Evolutionary conservation across 2,329 filamentous ascomycete genomes (phyloP).

Genomic region (Talaromyces sp.): DNA sequence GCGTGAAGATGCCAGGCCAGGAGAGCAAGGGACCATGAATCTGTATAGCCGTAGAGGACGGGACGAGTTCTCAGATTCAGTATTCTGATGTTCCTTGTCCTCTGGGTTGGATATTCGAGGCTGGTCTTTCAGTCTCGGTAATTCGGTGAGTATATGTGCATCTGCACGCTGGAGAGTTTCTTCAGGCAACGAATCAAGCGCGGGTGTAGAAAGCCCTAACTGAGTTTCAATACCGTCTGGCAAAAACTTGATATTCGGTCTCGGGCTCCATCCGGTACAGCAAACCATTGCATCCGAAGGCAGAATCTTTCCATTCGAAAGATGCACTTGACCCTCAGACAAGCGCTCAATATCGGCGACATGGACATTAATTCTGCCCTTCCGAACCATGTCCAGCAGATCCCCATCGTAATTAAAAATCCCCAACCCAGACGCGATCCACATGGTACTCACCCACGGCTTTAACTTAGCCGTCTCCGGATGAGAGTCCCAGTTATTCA

Average conservation of each 20-base stretch:
- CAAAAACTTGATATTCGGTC: slow-evolving; percentile 45
- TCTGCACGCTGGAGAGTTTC: slow-evolving; percentile 14
- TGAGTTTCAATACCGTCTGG: slow-evolving; percentile 1
- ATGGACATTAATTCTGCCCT: slow-evolving; percentile 50
- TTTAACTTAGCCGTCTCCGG: slow-evolving; percentile 41
- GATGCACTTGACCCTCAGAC: slow-evolving; percentile 39
- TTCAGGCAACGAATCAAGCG: slow-evolving; percentile 1
- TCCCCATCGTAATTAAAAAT: slow-evolving; percentile 57
- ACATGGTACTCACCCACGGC: slow-evolving; percentile 44
- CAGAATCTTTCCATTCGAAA: slow-evolving; percentile 42
- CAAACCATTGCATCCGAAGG: slow-evolving; percentile 48
- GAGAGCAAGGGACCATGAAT: slow-evolving; percentile 38
- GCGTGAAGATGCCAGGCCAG: slow-evolving; percentile 27
- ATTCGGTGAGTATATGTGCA: slow-evolving; percentile 3
- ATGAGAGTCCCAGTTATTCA: slow-evolving; percentile 42
- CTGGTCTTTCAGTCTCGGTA: slow-evolving; percentile 12
- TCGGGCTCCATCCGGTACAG: slow-evolving; percentile 52
- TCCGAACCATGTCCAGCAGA: slow-evolving; percentile 52
- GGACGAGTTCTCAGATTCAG: slow-evolving; percentile 11
- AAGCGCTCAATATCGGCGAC: slow-evolving; percentile 50
- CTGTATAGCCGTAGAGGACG: slow-evolving; percentile 45
- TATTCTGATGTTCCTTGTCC: neutral
- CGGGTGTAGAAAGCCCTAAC: slow-evolving; percentile 4
- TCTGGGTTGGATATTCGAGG: neutral
- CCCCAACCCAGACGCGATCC: slow-evolving; percentile 51